Evolutionary conservation across 768 basidiomycete species (phyloP), one percentile per base, ranked within the genome.

Genomic region (Wakefieldia striispora): DNA sequence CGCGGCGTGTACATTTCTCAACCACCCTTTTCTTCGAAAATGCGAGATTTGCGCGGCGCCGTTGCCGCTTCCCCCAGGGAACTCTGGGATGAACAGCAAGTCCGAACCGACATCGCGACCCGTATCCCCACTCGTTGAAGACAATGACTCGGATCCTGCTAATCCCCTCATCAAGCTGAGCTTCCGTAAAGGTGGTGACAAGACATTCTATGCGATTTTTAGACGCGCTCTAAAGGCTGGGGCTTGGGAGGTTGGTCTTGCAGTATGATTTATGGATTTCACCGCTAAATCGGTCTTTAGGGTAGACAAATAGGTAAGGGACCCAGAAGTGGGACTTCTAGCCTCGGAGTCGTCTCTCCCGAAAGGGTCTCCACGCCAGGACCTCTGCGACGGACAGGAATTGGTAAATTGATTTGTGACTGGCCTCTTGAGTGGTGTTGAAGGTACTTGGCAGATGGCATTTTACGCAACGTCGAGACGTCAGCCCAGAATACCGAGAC

Each of bases 121-220:
- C 3, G 64, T 72, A 8, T 83, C 88, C 0, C 78, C 78, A 1
- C 72, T 71, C 35, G 45, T 57, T 8, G 51, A 52, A 7, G 61
- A 55, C 34, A 48, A 55, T 35, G 52, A 39, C 33, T 64, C 66
- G 24, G 62, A 67, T 33, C 63, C 70, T 10, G 59, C 60, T 6
- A 63, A 72, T n/a, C 61, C 74, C 26, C 73, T 85, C 49, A 79
- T 97, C 41, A 87, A 89, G 56, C 64, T 99, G 47, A 94, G 91
- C 67, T 97, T 99, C 66, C 78, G 95, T 37, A 90, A 84, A 64
- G 93, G 95, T 3, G 95, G 95, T 0, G 93, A 89, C 64, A 88
- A 88, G 67, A 57, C 78, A 1, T 88, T 92, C 56, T 97, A 99
- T 66, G 73, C 80, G 16, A 76, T 80, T 11, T 73, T 97, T 33